A percentile compares a stretch with the other conserved stretches of the same genome.
Evolutionary conservation across 208 protist genomes (phyloP).

Genomic region (Wallacemonas sp.): DNA sequence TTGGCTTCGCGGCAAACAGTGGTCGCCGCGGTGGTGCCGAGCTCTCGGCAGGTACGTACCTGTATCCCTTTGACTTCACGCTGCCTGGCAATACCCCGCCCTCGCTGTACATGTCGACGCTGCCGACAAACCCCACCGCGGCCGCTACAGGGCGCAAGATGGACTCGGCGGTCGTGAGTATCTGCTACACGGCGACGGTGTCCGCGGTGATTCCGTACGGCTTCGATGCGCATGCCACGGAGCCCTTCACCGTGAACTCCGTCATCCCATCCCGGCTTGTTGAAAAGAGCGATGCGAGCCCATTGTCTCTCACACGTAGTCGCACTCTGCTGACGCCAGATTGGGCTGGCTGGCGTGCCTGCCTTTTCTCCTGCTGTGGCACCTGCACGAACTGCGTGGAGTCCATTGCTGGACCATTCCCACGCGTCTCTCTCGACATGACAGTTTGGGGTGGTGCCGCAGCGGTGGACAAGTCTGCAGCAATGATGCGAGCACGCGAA

Average conservation of each 20-base stretch:
- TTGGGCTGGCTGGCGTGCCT: conserved; percentile 8
- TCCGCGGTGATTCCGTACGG: conserved; percentile 13
- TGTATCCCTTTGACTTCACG: conserved; percentile 32
- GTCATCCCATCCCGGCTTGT: not conserved
- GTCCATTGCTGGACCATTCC: not conserved
- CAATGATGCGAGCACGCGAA: not conserved
- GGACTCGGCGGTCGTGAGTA: not conserved
- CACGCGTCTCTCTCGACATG: not conserved
- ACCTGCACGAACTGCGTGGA: not conserved
- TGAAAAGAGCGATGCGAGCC: not conserved
- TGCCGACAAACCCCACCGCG: not conserved
- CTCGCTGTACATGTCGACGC: conserved; percentile 5
- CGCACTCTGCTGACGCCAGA: conserved; percentile 4
- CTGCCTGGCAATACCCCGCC: conserved; percentile 30
- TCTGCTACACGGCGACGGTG: conserved; percentile 9
- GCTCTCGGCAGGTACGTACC: conserved; percentile 30
- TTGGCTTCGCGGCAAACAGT: conserved; percentile 38
- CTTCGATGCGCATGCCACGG: not conserved
- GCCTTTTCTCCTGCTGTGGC: not conserved
- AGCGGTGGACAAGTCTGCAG: not conserved
- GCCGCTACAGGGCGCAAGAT: not conserved
- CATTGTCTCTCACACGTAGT: not conserved
- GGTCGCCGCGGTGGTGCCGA: conserved; percentile 31
- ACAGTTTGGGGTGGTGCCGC: not conserved
- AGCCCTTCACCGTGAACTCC: conserved; percentile 5